Conservation (phyloP, 352 stramenopile genomes). For the Aphanomyces astaci region DNA sequence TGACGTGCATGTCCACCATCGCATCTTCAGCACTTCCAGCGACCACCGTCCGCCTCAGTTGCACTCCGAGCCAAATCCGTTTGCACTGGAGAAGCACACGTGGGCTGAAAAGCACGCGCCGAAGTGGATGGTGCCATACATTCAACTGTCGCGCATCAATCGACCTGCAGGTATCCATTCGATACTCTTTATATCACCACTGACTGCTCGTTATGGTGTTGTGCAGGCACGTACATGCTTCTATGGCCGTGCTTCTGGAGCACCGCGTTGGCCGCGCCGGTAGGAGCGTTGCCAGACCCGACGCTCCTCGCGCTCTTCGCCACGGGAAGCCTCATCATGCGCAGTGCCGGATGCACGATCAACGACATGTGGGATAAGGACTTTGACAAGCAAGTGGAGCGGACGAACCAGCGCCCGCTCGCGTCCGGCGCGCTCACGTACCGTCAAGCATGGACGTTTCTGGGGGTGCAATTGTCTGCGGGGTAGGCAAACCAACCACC, state of each 20-base stretch:
- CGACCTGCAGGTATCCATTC: constrained; percentile 43
- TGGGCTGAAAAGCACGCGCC: constrained; percentile 74
- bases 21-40: constrained; percentile 5
- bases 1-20: not conserved
- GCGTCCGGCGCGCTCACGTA: constrained; percentile 87
- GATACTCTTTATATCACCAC: not conserved
- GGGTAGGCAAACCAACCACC: constrained; percentile 30
- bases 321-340: constrained; percentile 94
- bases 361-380: constrained; percentile 99
- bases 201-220: not conserved
- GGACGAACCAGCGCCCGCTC: constrained; percentile 92
- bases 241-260: constrained; percentile 97
- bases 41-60: not conserved
- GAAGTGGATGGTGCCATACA: constrained; percentile 75
- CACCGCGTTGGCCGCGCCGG: constrained; percentile 88
- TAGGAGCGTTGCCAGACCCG: constrained; percentile 70
- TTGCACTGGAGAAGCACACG: constrained; percentile 76
- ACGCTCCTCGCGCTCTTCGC: constrained; percentile 74
- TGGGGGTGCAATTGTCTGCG: constrained; percentile 88
- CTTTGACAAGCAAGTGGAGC: constrained; percentile 93
- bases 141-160: constrained; percentile 81
- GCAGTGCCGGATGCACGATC: constrained; percentile 96
- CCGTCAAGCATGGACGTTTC: constrained; percentile 87
- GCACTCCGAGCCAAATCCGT: constrained; percentile 27
- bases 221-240: constrained; percentile 90